Percentiles rank a stretch among this genome's conserved stretches.
These are phyloP conservation scores for Metschnikowia gelsemii DNA, from an alignment of 805 yeast genomes.

Conservation along the genomic window DNA sequence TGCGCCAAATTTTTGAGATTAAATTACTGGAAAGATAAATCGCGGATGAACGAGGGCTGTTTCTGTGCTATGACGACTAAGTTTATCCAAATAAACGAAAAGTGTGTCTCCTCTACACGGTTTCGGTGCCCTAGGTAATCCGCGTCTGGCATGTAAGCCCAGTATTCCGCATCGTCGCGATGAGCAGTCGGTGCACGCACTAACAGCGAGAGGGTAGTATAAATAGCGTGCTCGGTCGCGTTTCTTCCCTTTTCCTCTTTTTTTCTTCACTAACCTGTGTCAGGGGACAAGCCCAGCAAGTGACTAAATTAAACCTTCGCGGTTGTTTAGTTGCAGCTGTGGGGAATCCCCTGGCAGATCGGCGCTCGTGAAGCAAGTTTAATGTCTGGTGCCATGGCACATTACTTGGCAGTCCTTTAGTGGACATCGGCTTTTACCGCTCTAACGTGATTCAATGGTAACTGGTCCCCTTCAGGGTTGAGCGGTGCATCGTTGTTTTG, in stretches of 20 bases:
- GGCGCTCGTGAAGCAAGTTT: constrained; percentile 72
- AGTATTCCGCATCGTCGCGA: constrained; percentile 11
- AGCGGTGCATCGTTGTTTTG: constrained; percentile 38
- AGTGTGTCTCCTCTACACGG: background rate
- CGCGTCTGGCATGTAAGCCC: constrained; percentile 11
- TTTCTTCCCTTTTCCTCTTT: background rate
- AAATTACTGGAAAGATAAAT: too few species aligned
- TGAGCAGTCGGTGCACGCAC: constrained; percentile 11
- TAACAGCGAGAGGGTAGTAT: constrained; percentile 2
- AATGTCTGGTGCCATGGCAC: constrained; percentile 42
- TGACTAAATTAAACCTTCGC: constrained; percentile 28
- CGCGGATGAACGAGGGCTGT: too few species aligned
- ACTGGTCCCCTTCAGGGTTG: constrained; percentile 52
- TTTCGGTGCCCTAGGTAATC: constrained; percentile 5
- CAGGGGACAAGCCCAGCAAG: constrained; percentile 44
- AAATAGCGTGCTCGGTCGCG: constrained; percentile 3
- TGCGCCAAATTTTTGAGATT: too few species aligned
- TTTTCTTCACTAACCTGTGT: constrained; percentile 34
- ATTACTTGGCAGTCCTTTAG: constrained; percentile 45
- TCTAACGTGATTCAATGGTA: constrained; percentile 11
- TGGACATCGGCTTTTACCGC: constrained; percentile 23
- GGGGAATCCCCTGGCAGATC: constrained; percentile 52
- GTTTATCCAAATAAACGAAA: too few species aligned
- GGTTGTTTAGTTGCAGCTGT: constrained; percentile 32
- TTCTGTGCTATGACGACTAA: too few species aligned